Conservation (phyloP, 2,329 filamentous ascomycete genomes). For the Trichophyton schoenleinii region DNA sequence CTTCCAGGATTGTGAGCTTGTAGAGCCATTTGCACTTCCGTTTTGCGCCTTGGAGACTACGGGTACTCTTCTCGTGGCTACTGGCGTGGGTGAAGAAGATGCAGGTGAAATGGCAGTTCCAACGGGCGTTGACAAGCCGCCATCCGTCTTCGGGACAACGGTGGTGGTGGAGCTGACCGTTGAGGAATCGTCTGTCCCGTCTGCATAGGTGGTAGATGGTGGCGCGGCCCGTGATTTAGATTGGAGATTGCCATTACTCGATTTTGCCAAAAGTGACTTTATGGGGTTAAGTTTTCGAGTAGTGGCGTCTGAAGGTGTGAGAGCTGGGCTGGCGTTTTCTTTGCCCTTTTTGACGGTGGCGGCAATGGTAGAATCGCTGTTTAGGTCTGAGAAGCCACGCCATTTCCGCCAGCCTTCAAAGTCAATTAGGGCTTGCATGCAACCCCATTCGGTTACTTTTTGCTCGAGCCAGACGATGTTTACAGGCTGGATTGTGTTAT, state of each 20-base stretch:
- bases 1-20: neutral
- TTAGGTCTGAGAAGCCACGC: constrained; percentile 57
- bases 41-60: neutral
- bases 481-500: constrained; percentile 54
- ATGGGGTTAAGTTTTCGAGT: neutral
- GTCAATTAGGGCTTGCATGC: constrained; percentile 98
- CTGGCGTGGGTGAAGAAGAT: neutral
- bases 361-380: neutral
- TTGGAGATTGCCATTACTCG: neutral
- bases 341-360: neutral
- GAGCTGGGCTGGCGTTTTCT: neutral
- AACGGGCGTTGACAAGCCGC: neutral
- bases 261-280: neutral
- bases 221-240: neutral
- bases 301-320: neutral
- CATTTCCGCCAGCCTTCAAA: constrained; percentile 97
- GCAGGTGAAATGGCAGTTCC: neutral
- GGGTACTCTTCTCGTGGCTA: neutral
- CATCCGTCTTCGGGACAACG: neutral
- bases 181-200: neutral
- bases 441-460: constrained; percentile 98
- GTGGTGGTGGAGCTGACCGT: neutral
- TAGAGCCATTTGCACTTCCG: neutral
- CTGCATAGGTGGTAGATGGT: neutral
- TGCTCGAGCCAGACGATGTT: constrained; percentile 95